Base-by-base conservation (phyloP, 2,329 filamentous ascomycete genomes). In the Lojkania enalia region DNA sequence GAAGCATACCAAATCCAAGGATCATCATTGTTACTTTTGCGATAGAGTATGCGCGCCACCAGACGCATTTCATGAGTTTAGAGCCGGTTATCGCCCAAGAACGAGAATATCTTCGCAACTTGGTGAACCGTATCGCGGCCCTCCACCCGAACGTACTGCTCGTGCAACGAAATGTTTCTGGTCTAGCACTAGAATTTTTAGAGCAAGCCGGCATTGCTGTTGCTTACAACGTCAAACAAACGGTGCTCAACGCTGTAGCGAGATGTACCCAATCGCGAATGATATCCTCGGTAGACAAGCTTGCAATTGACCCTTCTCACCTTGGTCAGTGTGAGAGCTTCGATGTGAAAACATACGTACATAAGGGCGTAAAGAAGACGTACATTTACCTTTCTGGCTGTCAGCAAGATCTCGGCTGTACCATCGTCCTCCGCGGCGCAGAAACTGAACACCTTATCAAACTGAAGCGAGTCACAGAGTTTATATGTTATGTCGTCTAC, bases 401-500 rank as follows among this genome's bases (percentile, higher is more conserved):
- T 58, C 84, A 87, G 6, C 89, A 88, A 51, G 87, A 95, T 48
- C 81, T 99, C 2, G 95, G 94, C 0, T 97, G 94, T 64, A 99
- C 94, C 0, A 96, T 99, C 57, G 89, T 90, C 11, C 76, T 99
- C 16, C 85, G 94, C 35, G 94, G 94, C 1, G 88, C 87, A 3
- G 84, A 87, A 47, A 85, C 84, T 20, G 74, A 81, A 36, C 77
- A 84, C 0, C 77, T 99, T 14, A 77, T 83, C 1, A 88, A 85
- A 57, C 84, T 99, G 69, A 99, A 99, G 71, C 82, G 84, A 40
- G 94, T 99, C 55, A 94, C 92, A 9, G 94, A 99, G 65, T 97
- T 99, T 64, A 96, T 99, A 92, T 87, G 95, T 27, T 99, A 97
- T 58, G 95, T 99, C 15, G 91, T 97, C 11, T 99, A 99, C 71